A percentile compares a stretch with the other conserved stretches of the same genome.
Conservation (phyloP, 768 basidiomycete species). For the Cystofilobasidium macerans region DNA sequence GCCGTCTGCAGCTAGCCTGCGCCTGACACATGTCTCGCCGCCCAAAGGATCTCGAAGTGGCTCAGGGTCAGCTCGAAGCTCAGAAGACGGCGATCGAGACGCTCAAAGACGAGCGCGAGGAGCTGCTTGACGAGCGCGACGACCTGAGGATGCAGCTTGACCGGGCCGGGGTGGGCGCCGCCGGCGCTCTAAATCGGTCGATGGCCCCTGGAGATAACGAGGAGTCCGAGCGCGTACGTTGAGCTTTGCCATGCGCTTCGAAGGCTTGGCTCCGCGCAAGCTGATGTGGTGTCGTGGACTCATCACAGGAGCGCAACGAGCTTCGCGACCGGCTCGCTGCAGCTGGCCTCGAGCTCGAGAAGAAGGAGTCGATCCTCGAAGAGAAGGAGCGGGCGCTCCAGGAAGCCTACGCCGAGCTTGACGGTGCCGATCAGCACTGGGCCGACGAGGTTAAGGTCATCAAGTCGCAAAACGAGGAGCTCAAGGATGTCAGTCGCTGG, state of each 20-base stretch:
- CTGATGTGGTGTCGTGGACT: not conserved
- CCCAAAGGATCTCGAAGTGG: constrained; percentile 39
- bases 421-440: constrained; percentile 48
- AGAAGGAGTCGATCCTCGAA: constrained; percentile 64
- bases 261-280: too few relatives aligned
- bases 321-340: constrained; percentile 35
- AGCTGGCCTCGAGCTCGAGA: constrained; percentile 63
- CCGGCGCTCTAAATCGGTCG: too few relatives aligned
- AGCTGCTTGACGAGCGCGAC: constrained; percentile 18
- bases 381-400: constrained; percentile 32
- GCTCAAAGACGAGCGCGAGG: constrained; percentile 22
- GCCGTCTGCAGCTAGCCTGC: too few relatives aligned
- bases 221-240: constrained; percentile 25
- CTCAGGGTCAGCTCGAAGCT: not conserved
- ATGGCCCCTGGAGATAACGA: constrained; percentile 1
- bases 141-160: constrained; percentile 9
- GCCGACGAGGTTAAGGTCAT: constrained; percentile 75
- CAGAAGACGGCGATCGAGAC: constrained; percentile 13
- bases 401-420: constrained; percentile 21
- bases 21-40: constrained; percentile 30
- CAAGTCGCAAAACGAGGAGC: constrained; percentile 64
- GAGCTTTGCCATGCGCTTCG: not conserved
- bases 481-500: constrained; percentile 37
- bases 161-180: too few relatives aligned
- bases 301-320: constrained; percentile 31